Conservation (phyloP, 106 monocot species). For the Dendrobium chrysotoxum region DNA sequence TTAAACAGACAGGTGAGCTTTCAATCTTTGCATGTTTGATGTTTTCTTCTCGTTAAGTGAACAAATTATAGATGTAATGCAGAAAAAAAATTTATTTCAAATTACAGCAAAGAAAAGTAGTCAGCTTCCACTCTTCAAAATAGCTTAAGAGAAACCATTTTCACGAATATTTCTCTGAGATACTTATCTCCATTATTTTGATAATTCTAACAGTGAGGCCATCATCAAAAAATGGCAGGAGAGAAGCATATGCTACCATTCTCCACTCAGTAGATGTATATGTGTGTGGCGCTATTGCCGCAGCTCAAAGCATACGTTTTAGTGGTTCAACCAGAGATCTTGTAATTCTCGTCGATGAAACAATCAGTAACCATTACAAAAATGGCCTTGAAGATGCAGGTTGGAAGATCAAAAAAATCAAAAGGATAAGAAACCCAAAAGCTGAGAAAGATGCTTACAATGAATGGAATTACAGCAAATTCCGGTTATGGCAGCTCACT, state of each 20-base stretch:
- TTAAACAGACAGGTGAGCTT: constrained; percentile 41
- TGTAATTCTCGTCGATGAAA: constrained; percentile 60
- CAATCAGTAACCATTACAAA: constrained; percentile 43
- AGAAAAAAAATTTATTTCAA: no score
- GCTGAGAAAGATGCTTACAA: constrained; percentile 68
- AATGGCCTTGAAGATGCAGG: constrained; percentile 52
- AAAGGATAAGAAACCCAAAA: constrained; percentile 65
- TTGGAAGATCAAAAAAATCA: constrained; percentile 60
- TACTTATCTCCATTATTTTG: no score
- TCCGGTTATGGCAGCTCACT: constrained; percentile 78
- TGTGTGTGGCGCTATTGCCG: constrained; percentile 69
- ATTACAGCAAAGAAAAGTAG: no score
- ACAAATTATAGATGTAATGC: no score
- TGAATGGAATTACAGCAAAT: constrained; percentile 91
- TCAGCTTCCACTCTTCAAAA: no score
- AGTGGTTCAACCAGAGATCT: constrained; percentile 59
- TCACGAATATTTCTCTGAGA: no score
- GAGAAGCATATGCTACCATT: constrained; percentile 72
- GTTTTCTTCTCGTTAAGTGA: no score
- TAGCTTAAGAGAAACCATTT: no score
- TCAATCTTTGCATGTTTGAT: no score
- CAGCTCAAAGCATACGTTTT: constrained; percentile 64
- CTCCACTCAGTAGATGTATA: constrained; percentile 60
- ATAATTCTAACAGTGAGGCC: constrained; percentile 19
- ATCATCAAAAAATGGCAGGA: constrained; percentile 15